Base-by-base conservation (phyloP, 805 yeast genomes). In the Metahyphopichia silvanorum region DNA sequence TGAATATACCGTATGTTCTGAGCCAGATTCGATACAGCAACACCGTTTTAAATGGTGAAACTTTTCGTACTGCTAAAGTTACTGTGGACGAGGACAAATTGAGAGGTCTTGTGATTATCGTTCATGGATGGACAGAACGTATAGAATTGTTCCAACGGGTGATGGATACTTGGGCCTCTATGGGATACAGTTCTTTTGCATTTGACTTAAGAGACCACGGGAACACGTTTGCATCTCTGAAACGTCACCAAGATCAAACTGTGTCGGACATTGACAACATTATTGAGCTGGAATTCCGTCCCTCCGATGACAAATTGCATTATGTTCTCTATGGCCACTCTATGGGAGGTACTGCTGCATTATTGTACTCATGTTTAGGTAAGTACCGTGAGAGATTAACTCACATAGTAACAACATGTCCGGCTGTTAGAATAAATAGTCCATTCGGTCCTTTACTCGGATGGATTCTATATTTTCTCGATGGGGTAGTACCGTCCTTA, bases 41-140 rank as follows among this genome's bases (percentile, higher is more conserved):
- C n/a, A n/a, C n/a, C n/a, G n/a, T n/a, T n/a, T n/a, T n/a, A n/a
- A n/a, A n/a, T n/a, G n/a, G n/a, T n/a, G n/a, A n/a, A n/a, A n/a
- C n/a, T n/a, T n/a, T n/a, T n/a, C n/a, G n/a, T n/a, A n/a, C n/a
- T n/a, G n/a, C n/a, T n/a, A n/a, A n/a, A n/a, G n/a, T n/a, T n/a
- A n/a, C n/a, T n/a, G n/a, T n/a, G n/a, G n/a, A n/a, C n/a, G n/a
- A n/a, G 17, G 12, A 4, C 3, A 13, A 10, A 8, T 25, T 16
- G 12, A 19, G n/a, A 24, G 44, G 46, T 2, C 38, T 20, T 15
- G n/a, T 40, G 2, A 14, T 42, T 6, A 27, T 40, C 10, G 12
- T 35, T 4, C 47, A 42, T 33, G 47, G 44, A n/a, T 42, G 40
- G 40, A 21, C 34, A 14, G 47, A 42, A 27, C 35, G 34, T 27